phyloP scores from a whole-genome alignment of 2,329 filamentous ascomycete species.

The Calonectria crousiana region DNA sequence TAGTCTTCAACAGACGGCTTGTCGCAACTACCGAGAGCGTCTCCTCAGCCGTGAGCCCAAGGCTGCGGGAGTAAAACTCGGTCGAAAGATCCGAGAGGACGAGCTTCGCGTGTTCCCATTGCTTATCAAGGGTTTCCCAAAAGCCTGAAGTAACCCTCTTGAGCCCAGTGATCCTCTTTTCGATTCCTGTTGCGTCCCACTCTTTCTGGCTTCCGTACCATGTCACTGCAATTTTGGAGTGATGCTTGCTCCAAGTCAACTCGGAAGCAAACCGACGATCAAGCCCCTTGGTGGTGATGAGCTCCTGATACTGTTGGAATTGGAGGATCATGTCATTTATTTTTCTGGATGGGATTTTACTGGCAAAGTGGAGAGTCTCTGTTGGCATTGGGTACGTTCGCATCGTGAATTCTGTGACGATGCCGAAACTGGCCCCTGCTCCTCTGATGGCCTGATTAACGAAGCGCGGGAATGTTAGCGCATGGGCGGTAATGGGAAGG shows the following conservation, averaged over 20 bases:
- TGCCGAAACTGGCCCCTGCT: slow-evolving; percentile 9
- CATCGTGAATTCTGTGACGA: slow-evolving; percentile 9
- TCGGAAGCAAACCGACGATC: not conserved
- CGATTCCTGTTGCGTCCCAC: not conserved
- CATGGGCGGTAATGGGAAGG: too few relatives aligned
- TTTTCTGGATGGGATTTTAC: not conserved
- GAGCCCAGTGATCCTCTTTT: not conserved
- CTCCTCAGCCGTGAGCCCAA: not conserved
- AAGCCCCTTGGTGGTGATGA: not conserved
- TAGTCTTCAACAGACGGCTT: not conserved
- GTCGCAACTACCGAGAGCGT: not conserved
- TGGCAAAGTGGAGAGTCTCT: not conserved
- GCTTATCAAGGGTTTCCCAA: not conserved
- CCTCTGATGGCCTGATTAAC: not conserved
- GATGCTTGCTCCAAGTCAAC: not conserved
- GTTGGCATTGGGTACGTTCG: not conserved
- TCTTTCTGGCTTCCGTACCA: not conserved
- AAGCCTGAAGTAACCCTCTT: not conserved
- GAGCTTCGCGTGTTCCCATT: not conserved
- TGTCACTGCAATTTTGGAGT: not conserved
- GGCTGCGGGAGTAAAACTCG: slow-evolving; percentile 4
- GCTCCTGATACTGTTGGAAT: not conserved
- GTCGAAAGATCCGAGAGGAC: not conserved
- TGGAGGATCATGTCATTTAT: not conserved
- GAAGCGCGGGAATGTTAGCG: not conserved